Percentiles rank a stretch among this genome's conserved stretches.
phyloP scores from a whole-genome alignment of 208 protist species.

The Crithidia bombi region DNA sequence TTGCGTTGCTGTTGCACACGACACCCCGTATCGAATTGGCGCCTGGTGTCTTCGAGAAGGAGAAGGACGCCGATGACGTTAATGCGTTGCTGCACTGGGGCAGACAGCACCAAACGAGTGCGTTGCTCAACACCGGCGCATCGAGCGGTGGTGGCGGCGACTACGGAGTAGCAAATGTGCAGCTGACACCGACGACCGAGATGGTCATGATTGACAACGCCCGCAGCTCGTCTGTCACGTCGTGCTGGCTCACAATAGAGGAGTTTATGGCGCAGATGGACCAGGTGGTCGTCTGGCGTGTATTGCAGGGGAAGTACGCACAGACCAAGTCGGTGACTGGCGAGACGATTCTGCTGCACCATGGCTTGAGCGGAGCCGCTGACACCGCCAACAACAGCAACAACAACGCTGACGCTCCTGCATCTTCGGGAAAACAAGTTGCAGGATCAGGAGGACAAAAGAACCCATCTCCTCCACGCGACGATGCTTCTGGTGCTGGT shows the following conservation, averaged over 20 bases:
- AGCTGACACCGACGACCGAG: background rate
- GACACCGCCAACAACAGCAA: background rate
- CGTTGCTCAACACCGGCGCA: background rate
- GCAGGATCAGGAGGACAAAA: background rate
- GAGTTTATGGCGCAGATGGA: slow-evolving; percentile 66
- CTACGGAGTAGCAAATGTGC: slow-evolving; percentile 1
- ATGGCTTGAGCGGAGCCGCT: background rate
- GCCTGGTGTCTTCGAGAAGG: slow-evolving; percentile 47
- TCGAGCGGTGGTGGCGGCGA: slow-evolving; percentile 5
- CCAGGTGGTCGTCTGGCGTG: slow-evolving; percentile 64
- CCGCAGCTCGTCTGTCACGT: slow-evolving; percentile 25
- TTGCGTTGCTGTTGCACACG: slow-evolving; percentile 72
- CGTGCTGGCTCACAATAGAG: slow-evolving; percentile 78
- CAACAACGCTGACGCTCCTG: background rate
- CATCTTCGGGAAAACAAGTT: background rate
- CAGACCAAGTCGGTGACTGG: slow-evolving; percentile 28
- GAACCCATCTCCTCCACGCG: background rate
- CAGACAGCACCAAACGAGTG: background rate
- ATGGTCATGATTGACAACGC: slow-evolving; percentile 27
- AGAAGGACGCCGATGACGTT: slow-evolving; percentile 58
- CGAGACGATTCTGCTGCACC: slow-evolving; percentile 25
- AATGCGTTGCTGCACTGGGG: slow-evolving; percentile 31
- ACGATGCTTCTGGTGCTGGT: background rate
- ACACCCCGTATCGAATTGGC: slow-evolving; percentile 45
- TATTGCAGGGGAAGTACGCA: slow-evolving; percentile 39